Evolutionary conservation across 148 eudicot species (phyloP), one percentile per base, ranked within the genome.

Genomic region (Beta vulgaris): DNA sequence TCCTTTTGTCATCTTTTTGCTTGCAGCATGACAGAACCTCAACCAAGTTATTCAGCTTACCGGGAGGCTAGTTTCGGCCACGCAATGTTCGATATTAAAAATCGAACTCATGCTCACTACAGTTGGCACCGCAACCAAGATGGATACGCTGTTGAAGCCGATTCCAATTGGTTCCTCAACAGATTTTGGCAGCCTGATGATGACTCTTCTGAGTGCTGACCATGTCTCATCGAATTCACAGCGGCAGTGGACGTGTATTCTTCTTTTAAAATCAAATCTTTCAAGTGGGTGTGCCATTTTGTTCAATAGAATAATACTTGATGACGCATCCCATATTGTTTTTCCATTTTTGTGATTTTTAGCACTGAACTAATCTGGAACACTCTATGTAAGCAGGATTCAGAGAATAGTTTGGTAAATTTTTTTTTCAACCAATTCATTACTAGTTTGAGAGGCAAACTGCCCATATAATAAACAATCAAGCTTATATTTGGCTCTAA

Each of bases 81-180:
- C 10, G 88, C 69, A 12, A 68, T 75, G 37, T 72, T 85, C 2
- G 84, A 80, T 65, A 85, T 82, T 4, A 77, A 77, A 78, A 85
- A 85, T 78, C 71, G 83, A 73, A 86, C 86, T 35, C 89, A 79
- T 43, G 85, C 89, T 60, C 62, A 84, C 64, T 78, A 72, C 59
- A 72, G 81, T 59, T 86, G 88, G 88, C 85, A 86, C 43, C 83
- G 89, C 8, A 86, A 86, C 76, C 78, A 84, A 36, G 89, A 86
- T 75, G 84, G 84, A 4, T 72, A 74, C 35, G 84, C 84, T 0
- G 85, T 84, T 37, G 55, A 63, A 18, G 87, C 89, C 19, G 87
- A 86, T 82, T 71, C 80, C 2, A 15, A 39, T 44, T 79, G 82
- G 87, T 65, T 86, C 10, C 53, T 63, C 29, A 77, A 70, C 39